Percentiles rank a stretch among this genome's conserved stretches.
These are phyloP conservation scores for Hymenoscyphus infarciens DNA, from an alignment of 2,329 filamentous ascomycete genomes.

Conservation along the genomic window DNA sequence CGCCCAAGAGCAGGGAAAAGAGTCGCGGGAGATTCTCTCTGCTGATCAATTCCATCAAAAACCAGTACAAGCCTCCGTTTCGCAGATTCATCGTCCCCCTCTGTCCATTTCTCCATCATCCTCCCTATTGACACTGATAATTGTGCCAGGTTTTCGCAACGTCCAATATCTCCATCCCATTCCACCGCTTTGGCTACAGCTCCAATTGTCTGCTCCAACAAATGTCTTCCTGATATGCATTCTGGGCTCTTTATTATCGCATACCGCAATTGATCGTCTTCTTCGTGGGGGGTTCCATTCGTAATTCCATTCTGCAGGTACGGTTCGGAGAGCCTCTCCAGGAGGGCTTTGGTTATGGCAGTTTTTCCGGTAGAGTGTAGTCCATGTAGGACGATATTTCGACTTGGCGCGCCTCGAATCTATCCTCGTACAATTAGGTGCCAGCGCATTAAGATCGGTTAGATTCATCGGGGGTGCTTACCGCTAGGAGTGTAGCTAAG, in stretches of 20 bases:
- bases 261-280: conserved; percentile 47
- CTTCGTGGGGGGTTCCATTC: conserved; percentile 50
- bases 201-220: conserved; percentile 68
- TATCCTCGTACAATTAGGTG: conserved; percentile 7
- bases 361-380: conserved; percentile 86
- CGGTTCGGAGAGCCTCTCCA: conserved; percentile 44
- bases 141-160: conserved; percentile 78
- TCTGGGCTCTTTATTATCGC: conserved; percentile 67
- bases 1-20: conserved; percentile 77
- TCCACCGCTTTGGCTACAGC: conserved; percentile 53
- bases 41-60: conserved; percentile 81
- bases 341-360: conserved; percentile 60
- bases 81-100: conserved; percentile 23
- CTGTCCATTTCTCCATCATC: conserved; percentile 44
- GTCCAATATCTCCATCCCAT: conserved; percentile 48
- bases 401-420: conserved; percentile 20
- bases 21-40: conserved; percentile 75
- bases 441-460: background rate
- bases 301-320: conserved; percentile 50
- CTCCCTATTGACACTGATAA: conserved; percentile 68
- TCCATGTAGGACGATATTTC: conserved; percentile 75
- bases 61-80: conserved; percentile 69
- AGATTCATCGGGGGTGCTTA: conserved; percentile 16
- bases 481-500: conserved; percentile 50
- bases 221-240: conserved; percentile 73